Base-by-base conservation (phyloP, 2,329 filamentous ascomycete genomes). In the Pseudomassariella vexata region DNA sequence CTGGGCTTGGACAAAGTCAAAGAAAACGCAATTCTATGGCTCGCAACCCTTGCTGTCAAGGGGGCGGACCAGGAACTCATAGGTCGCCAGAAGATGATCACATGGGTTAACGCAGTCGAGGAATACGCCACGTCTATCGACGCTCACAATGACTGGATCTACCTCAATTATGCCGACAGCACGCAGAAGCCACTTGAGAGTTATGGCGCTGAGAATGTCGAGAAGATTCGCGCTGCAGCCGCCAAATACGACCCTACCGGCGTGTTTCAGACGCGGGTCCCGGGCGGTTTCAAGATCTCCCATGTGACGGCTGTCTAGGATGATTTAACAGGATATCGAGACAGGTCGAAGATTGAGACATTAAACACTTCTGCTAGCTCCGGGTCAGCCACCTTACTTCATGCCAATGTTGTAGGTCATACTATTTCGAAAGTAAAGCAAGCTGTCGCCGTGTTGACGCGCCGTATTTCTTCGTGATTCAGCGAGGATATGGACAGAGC, bases 91-190 rank as follows among this genome's bases (percentile, higher is more conserved):
- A 50, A 49, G 12, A 48, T 57, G 17, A 41, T 41, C 9, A 30
- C 35, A 9, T 55, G 57, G 11, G 42, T 48, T 25, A 41, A 50
- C 11, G 53, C 50, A 2, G 48, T 53, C 6, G 42, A 52, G 22
- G 32, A 36, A 3, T 49, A 39, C 22, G 42, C 40, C 6, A 9
- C 17, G 9, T 31, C 31, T 12, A 17, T 42, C 11, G 39, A 26
- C 12, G 38, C 32, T 16, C 35, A 36, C 10, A 48, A 56, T 28
- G 28, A 45, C 1, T 60, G 54, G 43, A 49, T 55, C 36, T 58
- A 59, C 38, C 50, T 63, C 35, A 63, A 60, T 45, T 62, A 63
- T 35, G 52, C 50, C 34, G 44, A 50, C 5, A 47, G 50, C 28
- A 49, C 50, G 26, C 52, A 56, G 39, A 37, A 49, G 28, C 46